A percentile compares a stretch with the other conserved stretches of the same genome.
Evolutionary conservation across 768 basidiomycete species (phyloP).

Genomic region (Suillus cothurnatus): DNA sequence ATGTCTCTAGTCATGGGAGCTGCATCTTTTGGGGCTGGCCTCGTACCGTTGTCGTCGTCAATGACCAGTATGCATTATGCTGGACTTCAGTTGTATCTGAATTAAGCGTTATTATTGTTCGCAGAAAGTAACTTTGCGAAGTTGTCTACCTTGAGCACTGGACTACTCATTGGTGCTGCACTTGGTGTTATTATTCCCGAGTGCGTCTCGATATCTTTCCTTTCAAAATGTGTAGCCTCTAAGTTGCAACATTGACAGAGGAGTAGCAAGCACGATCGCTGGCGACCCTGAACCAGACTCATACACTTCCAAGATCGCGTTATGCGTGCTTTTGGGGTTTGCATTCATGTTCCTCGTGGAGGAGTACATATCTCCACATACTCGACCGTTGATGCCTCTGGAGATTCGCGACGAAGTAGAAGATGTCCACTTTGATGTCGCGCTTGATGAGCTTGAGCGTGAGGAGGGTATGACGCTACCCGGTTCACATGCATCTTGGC

Average conservation of each 20-base stretch:
- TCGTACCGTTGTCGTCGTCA: conserved; percentile 72
- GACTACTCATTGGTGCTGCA: conserved; percentile 86
- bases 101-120: conserved; percentile 40
- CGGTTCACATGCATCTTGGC: conserved; percentile 13
- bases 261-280: conserved; percentile 62
- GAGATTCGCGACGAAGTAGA: not conserved
- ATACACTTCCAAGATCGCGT: conserved; percentile 56
- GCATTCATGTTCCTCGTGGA: conserved; percentile 63
- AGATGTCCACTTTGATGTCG: conserved; percentile 60
- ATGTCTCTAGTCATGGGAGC: conserved; percentile 67
- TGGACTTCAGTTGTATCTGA: not conserved
- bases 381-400: conserved; percentile 36
- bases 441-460: conserved; percentile 58
- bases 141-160: conserved; percentile 69
- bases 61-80: conserved; percentile 55
- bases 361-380: conserved; percentile 57
- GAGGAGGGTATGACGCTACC: conserved; percentile 34
- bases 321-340: conserved; percentile 66
- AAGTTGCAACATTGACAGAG: conserved; percentile 44
- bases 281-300: conserved; percentile 39
- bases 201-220: conserved; percentile 47
- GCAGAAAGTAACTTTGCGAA: conserved; percentile 46
- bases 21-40: conserved; percentile 68
- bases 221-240: conserved; percentile 1
- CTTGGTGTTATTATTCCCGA: conserved; percentile 93